Percentiles rank a stretch among this genome's conserved stretches.
phyloP scores from a whole-genome alignment of 345 rosid genomes.

The Geranium rotundifolium region DNA sequence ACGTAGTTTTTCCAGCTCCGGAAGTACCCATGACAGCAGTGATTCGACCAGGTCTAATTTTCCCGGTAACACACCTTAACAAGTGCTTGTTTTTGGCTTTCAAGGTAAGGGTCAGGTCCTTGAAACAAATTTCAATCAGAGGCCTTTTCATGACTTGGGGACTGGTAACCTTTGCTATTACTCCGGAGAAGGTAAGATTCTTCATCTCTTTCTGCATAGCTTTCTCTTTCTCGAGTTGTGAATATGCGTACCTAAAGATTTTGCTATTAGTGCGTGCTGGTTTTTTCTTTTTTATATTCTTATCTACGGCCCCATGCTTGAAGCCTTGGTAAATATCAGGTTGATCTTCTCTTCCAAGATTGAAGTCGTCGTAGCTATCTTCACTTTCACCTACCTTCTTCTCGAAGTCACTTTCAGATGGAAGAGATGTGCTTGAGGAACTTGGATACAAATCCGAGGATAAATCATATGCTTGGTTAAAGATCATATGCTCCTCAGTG shows the following conservation, averaged over 20 bases:
- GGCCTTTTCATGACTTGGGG: conserved; percentile 52
- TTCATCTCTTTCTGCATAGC: conserved; percentile 42
- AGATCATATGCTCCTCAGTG: conserved; percentile 31
- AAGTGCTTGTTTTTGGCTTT: conserved; percentile 59
- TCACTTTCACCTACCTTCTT: conserved; percentile 34
- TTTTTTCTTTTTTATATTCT: conserved; percentile 28
- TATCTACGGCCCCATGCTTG: conserved; percentile 16
- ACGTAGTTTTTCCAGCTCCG: conserved; percentile 97
- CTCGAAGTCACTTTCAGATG: conserved; percentile 18
- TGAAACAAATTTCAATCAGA: conserved; percentile 62
- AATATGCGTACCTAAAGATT: conserved; percentile 69
- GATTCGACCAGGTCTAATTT: conserved; percentile 64
- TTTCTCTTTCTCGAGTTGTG: conserved; percentile 55
- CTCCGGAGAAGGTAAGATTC: conserved; percentile 63
- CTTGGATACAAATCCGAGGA: conserved; percentile 23
- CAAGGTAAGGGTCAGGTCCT: conserved; percentile 62
- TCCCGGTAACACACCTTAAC: conserved; percentile 75
- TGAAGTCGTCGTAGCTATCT: conserved; percentile 7
- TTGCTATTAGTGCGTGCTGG: conserved; percentile 46
- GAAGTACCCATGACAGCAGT: conserved; percentile 99
- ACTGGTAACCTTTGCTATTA: conserved; percentile 50
- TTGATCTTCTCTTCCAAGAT: no score
- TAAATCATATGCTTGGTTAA: conserved; percentile 24
- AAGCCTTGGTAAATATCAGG: conserved; percentile 21
- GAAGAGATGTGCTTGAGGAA: conserved; percentile 16